Base-by-base conservation (phyloP, 2,329 filamentous ascomycete species). In the Cordyceps cicadae region DNA sequence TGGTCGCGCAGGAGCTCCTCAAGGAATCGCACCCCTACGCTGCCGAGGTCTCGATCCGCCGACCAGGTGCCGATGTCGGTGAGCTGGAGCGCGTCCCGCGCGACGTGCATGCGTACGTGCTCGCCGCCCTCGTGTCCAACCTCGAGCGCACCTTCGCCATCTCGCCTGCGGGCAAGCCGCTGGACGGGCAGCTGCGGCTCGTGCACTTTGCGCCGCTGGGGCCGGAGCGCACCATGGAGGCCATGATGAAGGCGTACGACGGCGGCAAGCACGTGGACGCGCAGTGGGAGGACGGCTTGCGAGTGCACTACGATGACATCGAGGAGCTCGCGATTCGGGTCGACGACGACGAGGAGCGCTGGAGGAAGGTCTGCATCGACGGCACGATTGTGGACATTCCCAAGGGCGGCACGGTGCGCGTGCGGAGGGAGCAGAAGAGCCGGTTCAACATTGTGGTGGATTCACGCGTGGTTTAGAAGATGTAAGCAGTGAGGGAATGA, bases 291-390 rank as follows among this genome's bases (percentile, higher is more conserved):
- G 67, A 70, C 57, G 77, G 80, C 80, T 87, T 41, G 77, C 76
- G 2, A 87, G 32, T 97, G 0, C 80, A 79, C 0, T 97, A 97
- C 70, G 83, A 88, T 19, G 81, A 84, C 59, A 80, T 94, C 7
- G 82, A 88, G 2, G 82, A 82, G 56, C 66, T 96, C 19, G 79
- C 75, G 62, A 84, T 97, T 52, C 79, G 82, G 17, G 85, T 90
- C 41, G 64, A 76, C 1, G 89, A 94, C 68, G 77, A 82, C 17
- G 85, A 90, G n/a, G 77, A 77, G 51, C 78, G 85, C 57, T 97
- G 92, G 92, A 80, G 93, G 63, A 85, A 92, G 68, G 82, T 96
- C 15, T 97, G 93, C 71, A 79, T 97, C n/a, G 93, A 97, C 72
- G 93, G 93, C 3, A 91, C 88, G 58, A 95, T 96, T 67, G 84